Conservation (phyloP, 176 grass and related monocot species). For the Saccharum spontaneum region DNA sequence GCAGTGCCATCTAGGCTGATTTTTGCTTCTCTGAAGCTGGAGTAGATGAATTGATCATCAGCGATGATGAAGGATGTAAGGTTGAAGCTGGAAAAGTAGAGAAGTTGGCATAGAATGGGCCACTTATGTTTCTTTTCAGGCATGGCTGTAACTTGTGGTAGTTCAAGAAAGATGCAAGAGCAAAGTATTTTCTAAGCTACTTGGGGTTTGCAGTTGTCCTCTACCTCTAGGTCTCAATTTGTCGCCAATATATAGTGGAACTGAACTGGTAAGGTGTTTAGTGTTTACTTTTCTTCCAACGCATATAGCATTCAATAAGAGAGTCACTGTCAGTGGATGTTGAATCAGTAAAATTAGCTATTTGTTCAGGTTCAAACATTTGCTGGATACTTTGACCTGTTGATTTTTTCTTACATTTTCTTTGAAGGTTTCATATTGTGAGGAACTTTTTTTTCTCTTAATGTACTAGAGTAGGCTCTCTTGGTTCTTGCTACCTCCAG, state of each 20-base stretch:
- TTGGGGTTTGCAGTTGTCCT: neutral
- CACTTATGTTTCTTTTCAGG: neutral
- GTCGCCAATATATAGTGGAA: too few relatives aligned
- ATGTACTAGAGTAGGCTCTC: neutral
- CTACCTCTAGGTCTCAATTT: neutral
- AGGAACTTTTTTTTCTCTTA: neutral
- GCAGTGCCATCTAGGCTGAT: conserved; percentile 1
- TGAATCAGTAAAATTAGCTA: neutral
- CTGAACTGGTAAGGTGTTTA: neutral
- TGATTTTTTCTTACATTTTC: neutral
- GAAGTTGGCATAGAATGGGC: neutral
- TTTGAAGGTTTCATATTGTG: neutral
- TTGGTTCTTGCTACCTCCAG: neutral
- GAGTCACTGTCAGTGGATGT: neutral
- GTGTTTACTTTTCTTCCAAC: neutral
- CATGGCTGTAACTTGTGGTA: neutral
- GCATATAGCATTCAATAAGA: neutral
- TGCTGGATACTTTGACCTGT: neutral
- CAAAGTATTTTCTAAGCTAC: neutral
- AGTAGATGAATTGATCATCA: neutral
- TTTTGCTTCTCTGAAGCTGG: neutral
- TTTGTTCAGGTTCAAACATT: neutral
- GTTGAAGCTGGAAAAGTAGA: neutral
- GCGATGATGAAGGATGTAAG: neutral
- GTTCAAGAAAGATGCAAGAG: neutral